A percentile compares a stretch with the other conserved stretches of the same genome.
Conservation (phyloP, 306 rosid species). For the Trifolium dubium region DNA sequence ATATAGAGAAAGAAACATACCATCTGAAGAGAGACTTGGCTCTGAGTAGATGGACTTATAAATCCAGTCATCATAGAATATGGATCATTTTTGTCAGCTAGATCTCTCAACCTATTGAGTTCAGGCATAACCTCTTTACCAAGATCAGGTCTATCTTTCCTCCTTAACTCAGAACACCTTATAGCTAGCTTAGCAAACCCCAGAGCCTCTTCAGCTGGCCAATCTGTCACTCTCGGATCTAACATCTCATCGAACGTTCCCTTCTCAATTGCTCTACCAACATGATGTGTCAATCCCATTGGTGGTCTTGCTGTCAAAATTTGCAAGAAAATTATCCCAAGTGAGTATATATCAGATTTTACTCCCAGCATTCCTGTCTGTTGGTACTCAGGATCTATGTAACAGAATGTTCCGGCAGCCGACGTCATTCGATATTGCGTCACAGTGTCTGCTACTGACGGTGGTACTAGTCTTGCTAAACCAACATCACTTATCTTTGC, state of each 20-base stretch:
- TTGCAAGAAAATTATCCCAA: conserved; percentile 53
- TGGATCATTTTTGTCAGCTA: conserved; percentile 35
- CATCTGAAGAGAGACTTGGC: conserved; percentile 50
- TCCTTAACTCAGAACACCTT: conserved; percentile 45
- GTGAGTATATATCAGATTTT: conserved; percentile 55
- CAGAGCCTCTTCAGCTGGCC: conserved; percentile 49
- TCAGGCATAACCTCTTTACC: conserved; percentile 46
- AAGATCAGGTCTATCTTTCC: conserved; percentile 56
- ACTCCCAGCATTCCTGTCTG: conserved; percentile 55
- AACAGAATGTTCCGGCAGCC: conserved; percentile 51
- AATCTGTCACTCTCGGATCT: conserved; percentile 45
- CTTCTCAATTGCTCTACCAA: conserved; percentile 46
- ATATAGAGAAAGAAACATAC: conserved; percentile 25
- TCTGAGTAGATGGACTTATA: conserved; percentile 37
- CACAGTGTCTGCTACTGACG: conserved; percentile 41
- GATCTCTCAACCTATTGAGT: conserved; percentile 37
- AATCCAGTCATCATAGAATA: background rate
- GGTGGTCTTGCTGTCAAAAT: conserved; percentile 51
- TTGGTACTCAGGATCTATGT: conserved; percentile 57
- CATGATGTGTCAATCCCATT: conserved; percentile 55
- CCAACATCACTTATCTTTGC: conserved; percentile 57
- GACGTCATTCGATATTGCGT: conserved; percentile 53
- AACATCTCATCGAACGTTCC: conserved; percentile 42
- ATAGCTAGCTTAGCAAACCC: conserved; percentile 43
- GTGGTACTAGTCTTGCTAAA: conserved; percentile 52